A percentile compares a stretch with the other conserved stretches of the same genome.
Conservation (phyloP, 768 basidiomycete genomes). For the Serendipita sp. region DNA sequence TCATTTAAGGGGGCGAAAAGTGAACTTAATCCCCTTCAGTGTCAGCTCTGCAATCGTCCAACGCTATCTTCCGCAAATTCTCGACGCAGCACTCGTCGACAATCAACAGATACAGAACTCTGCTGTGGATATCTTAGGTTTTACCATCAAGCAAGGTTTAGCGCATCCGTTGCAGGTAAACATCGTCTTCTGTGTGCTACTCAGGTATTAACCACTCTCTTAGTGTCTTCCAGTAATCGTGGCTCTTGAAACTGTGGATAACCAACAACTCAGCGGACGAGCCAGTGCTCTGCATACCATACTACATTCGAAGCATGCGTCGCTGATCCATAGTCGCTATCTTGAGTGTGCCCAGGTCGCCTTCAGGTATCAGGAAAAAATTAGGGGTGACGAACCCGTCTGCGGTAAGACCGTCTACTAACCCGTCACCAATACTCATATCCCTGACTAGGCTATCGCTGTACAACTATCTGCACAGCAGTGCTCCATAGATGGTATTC, state of each 20-base stretch:
- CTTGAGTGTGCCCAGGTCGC: constrained; percentile 63
- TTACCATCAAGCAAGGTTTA: constrained; percentile 88
- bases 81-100: constrained; percentile 62
- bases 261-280: constrained; percentile 41
- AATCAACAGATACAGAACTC: constrained; percentile 56
- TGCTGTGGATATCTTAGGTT: constrained; percentile 80
- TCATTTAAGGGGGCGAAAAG: background rate
- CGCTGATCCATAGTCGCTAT: constrained; percentile 75
- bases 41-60: constrained; percentile 91
- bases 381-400: constrained; percentile 31
- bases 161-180: constrained; percentile 83
- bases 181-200: background rate
- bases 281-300: constrained; percentile 68
- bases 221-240: constrained; percentile 86
- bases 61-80: constrained; percentile 69
- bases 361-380: constrained; percentile 65
- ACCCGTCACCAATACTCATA: background rate
- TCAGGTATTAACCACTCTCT: background rate
- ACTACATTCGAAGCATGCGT: constrained; percentile 77
- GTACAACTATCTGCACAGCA: constrained; percentile 48
- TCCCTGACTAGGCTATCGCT: constrained; percentile 39
- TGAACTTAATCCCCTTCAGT: constrained; percentile 24
- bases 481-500: constrained; percentile 82
- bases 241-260: constrained; percentile 77
- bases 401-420: background rate